These are phyloP conservation scores for Knufia petricola DNA, from an alignment of 2,329 filamentous ascomycete species.

Conservation along the genomic window DNA sequence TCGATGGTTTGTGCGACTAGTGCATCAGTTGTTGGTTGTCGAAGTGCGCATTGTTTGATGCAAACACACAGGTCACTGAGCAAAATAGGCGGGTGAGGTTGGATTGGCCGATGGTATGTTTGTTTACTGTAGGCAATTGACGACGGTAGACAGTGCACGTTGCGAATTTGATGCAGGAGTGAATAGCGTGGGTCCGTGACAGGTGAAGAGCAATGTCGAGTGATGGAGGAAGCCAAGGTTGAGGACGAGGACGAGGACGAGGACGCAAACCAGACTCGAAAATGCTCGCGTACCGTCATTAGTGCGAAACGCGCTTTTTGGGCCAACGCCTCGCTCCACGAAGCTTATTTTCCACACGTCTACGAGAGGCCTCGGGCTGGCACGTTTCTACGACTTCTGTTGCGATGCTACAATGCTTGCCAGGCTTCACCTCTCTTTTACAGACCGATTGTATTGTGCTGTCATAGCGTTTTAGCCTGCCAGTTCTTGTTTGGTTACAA, in stretches of 20 bases:
- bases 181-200: background rate
- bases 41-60: background rate
- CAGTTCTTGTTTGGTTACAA: background rate
- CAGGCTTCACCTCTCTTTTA: too few species aligned
- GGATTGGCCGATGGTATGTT: background rate
- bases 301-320: slow-evolving; percentile 8
- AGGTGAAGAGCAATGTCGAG: background rate
- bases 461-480: background rate
- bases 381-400: too few species aligned
- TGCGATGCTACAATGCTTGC: too few species aligned
- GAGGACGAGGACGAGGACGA: slow-evolving; percentile 1
- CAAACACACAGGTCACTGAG: background rate
- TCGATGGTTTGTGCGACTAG: too few species aligned
- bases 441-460: too few species aligned
- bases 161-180: background rate
- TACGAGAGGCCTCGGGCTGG: background rate
- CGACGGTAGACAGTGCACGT: background rate
- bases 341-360: background rate
- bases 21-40: background rate
- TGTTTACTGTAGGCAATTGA: background rate
- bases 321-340: background rate
- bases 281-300: background rate
- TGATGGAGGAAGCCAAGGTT: background rate
- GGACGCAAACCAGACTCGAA: slow-evolving; percentile 1
- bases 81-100: background rate